A percentile compares a stretch with the other conserved stretches of the same genome.
phyloP scores from a whole-genome alignment of 805 yeast species.

The Saccharomycopsis sp. region DNA sequence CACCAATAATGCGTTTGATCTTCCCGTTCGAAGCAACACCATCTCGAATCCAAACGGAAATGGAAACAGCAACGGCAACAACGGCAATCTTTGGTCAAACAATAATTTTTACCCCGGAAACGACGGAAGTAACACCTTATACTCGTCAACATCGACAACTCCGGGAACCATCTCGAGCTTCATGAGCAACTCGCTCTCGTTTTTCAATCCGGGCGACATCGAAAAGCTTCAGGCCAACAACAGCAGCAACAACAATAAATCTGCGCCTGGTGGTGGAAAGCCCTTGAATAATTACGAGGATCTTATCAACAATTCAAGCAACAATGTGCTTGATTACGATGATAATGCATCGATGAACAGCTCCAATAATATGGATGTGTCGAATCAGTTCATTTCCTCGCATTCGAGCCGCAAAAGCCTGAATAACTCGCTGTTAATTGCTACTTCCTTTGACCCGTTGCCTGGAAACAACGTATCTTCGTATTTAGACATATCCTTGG shows the following conservation, averaged over 20 bases:
- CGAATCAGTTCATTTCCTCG: background rate
- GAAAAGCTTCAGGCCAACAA: slow-evolving; percentile 1
- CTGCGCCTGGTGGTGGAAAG: background rate
- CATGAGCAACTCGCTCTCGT: background rate
- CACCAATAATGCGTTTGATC: background rate
- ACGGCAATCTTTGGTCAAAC: slow-evolving; percentile 2
- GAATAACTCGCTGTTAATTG: background rate
- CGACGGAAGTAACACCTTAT: background rate
- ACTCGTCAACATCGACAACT: slow-evolving; percentile 1
- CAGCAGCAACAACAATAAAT: background rate
- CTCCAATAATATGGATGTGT: background rate
- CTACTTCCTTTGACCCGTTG: background rate
- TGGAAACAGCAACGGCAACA: background rate
- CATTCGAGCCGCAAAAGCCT: background rate
- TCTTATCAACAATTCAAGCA: background rate
- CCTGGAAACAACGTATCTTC: background rate
- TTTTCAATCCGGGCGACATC: background rate
- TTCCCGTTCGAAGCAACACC: background rate
- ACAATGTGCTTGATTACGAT: background rate
- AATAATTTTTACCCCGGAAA: slow-evolving; percentile 8
- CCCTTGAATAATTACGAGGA: background rate
- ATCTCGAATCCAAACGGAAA: background rate
- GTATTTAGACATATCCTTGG: background rate
- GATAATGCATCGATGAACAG: background rate
- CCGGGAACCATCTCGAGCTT: slow-evolving; percentile 4